Conservation (phyloP, 2,329 filamentous ascomycete species). For the Phialophora tarda region DNA sequence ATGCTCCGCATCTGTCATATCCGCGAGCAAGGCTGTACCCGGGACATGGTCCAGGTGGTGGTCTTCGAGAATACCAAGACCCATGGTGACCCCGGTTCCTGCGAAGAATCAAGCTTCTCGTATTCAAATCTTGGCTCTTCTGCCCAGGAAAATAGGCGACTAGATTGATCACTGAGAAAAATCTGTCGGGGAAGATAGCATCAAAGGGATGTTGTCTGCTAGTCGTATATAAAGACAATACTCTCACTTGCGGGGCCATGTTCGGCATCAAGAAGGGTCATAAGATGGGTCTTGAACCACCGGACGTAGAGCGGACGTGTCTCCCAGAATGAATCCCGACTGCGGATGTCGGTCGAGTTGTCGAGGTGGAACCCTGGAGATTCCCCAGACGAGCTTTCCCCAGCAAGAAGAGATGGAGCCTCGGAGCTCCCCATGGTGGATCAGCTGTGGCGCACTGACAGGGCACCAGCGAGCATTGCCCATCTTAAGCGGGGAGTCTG, state of each 20-base stretch:
- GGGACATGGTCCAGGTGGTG: conserved; percentile 38
- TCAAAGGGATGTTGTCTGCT: neutral
- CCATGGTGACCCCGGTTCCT: conserved; percentile 35
- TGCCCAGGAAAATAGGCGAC: neutral
- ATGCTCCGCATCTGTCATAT: conserved; percentile 33
- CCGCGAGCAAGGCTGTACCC: conserved; percentile 36
- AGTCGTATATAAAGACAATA: conserved; percentile 6
- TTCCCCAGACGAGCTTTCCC: conserved; percentile 21
- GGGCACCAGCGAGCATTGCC: neutral
- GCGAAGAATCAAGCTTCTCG: conserved; percentile 7
- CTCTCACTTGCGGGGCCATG: conserved; percentile 18
- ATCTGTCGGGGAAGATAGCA: neutral
- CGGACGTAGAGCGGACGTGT: neutral
- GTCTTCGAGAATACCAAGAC: conserved; percentile 43
- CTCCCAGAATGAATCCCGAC: neutral
- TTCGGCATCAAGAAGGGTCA: conserved; percentile 24
- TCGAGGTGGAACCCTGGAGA: conserved; percentile 17
- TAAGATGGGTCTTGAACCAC: conserved; percentile 8
- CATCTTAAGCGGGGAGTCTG: neutral
- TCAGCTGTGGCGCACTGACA: conserved; percentile 3
- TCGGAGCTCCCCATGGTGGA: conserved; percentile 4
- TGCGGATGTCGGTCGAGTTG: neutral
- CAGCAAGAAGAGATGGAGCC: neutral
- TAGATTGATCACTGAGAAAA: neutral
- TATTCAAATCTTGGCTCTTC: conserved; percentile 3